A percentile compares a stretch with the other conserved stretches of the same genome.
Conservation (phyloP, 495 filamentous ascomycete species). For the Lasiosphaeria ovina region DNA sequence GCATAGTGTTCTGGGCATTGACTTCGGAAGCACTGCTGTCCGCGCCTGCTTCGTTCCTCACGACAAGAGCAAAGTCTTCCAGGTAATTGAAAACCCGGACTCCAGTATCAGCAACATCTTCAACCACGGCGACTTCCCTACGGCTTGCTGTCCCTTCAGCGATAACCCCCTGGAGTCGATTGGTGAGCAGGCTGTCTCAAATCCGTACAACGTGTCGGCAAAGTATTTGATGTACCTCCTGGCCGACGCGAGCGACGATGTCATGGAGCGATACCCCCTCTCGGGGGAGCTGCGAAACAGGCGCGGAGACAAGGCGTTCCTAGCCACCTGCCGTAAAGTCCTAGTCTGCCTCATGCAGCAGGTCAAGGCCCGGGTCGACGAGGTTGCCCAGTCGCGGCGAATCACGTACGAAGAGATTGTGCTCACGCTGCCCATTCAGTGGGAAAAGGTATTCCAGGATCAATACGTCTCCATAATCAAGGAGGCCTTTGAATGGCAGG, state of each 20-base stretch:
- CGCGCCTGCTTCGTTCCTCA: background rate
- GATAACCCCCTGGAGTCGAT: background rate
- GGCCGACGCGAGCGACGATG: constrained; percentile 5
- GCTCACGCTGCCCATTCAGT: constrained; percentile 6
- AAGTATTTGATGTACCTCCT: constrained; percentile 16
- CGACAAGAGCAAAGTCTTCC: background rate
- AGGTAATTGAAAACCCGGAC: background rate
- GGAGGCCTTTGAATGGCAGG: constrained; percentile 5
- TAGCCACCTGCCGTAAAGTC: constrained; percentile 2
- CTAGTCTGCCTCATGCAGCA: constrained; percentile 1
- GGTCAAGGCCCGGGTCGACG: background rate
- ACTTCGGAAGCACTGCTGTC: background rate
- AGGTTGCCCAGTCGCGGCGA: background rate
- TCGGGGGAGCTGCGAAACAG: background rate
- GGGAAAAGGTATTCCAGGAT: constrained; percentile 5
- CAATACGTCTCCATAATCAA: constrained; percentile 2
- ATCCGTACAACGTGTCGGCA: constrained; percentile 6
- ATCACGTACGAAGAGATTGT: constrained; percentile 3
- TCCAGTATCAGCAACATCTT: background rate
- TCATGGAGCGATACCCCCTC: constrained; percentile 9
- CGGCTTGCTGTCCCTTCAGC: constrained; percentile 5
- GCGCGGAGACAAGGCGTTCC: background rate
- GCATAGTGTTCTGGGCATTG: background rate
- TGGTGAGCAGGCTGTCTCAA: background rate
- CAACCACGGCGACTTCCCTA: constrained; percentile 9